Percentiles rank a stretch among this genome's conserved stretches.
phyloP scores from a whole-genome alignment of 768 basidiomycete genomes.

The Suillus subluteus region DNA sequence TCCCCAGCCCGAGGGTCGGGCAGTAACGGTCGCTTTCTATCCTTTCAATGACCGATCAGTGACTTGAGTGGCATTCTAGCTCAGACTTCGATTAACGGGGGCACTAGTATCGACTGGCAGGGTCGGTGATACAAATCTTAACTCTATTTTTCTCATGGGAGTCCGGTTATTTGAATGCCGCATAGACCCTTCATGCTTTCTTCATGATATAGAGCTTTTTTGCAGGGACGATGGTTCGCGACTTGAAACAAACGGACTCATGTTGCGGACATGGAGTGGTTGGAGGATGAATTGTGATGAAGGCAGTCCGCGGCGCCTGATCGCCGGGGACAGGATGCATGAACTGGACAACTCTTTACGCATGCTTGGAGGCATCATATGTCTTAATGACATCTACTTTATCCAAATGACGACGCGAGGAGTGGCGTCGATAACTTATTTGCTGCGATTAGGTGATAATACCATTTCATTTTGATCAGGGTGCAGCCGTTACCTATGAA shows the following conservation, averaged over 20 bases:
- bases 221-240: conserved; percentile 5
- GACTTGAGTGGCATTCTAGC: not conserved
- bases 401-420: conserved; percentile 11
- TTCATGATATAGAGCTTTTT: not conserved
- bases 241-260: not conserved
- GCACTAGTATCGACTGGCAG: not conserved
- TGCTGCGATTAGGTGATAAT: conserved; percentile 9
- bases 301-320: not conserved
- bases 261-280: conserved; percentile 9
- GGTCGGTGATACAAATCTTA: conserved; percentile 6
- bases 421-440: conserved; percentile 7
- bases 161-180: conserved; percentile 8
- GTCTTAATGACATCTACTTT: conserved; percentile 9
- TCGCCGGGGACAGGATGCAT: not conserved
- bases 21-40: not conserved
- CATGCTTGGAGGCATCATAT: conserved; percentile 9
- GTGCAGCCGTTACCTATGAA: conserved; percentile 3
- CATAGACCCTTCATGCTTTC: not conserved
- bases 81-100: conserved; percentile 4
- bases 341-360: conserved; percentile 6
- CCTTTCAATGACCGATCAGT: conserved; percentile 8
- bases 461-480: not conserved
- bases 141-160: conserved; percentile 7
- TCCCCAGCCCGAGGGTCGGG: conserved; percentile 11
- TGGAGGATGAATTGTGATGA: conserved; percentile 8